phyloP scores from a whole-genome alignment of 345 rosid genomes.

The Carallia brachiata region DNA sequence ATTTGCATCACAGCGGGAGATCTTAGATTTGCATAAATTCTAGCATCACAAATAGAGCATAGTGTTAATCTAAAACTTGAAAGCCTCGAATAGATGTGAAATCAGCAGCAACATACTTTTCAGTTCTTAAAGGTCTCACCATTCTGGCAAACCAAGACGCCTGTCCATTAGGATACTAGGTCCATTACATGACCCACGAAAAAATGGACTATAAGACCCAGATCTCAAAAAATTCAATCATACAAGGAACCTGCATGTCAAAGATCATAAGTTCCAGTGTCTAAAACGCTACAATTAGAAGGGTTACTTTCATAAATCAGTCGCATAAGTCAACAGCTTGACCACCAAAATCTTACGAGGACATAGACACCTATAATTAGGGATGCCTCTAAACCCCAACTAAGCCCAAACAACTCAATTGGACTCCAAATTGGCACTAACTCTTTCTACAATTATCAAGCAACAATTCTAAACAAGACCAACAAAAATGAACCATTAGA shows the following conservation, averaged over 20 bases:
- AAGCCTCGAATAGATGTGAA: no score
- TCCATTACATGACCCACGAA: not conserved
- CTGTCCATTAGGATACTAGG: not conserved
- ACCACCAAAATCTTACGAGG: not conserved
- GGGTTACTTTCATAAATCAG: not conserved
- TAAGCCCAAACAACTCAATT: not conserved
- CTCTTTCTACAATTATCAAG: not conserved
- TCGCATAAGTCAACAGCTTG: constrained; percentile 1
- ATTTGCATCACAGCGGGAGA: no score
- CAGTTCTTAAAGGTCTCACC: no score
- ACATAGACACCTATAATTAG: not conserved
- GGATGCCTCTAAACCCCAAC: not conserved
- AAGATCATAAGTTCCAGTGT: not conserved
- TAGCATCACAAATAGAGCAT: no score
- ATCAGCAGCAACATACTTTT: no score
- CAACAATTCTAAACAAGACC: constrained; percentile 6
- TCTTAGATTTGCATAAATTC: no score
- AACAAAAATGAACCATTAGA: constrained; percentile 3
- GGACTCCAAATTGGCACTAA: no score
- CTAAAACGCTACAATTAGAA: not conserved
- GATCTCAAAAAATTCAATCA: not conserved
- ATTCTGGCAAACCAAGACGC: not conserved
- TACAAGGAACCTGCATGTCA: not conserved
- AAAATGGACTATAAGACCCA: not conserved
- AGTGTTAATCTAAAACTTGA: no score